Conservation (phyloP, 371 early-diverging fungal species). For the Mortierella sp. region DNA sequence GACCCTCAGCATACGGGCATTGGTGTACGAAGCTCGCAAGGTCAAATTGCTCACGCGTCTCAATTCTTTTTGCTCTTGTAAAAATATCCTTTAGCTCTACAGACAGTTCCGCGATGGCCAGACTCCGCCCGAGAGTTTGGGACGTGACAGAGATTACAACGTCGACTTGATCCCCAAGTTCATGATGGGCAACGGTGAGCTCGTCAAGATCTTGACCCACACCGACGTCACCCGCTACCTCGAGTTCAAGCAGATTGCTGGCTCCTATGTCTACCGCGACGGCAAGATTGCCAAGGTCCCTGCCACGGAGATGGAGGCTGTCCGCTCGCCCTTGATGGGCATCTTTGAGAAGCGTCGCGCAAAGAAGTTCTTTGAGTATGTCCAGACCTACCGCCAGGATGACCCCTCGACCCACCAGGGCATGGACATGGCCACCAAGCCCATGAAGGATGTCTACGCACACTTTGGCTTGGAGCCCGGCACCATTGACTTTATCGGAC, state of each 20-base stretch:
- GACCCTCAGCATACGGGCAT: no score
- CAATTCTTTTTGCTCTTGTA: background rate
- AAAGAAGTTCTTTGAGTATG: constrained; percentile 97
- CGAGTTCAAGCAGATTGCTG: constrained; percentile 97
- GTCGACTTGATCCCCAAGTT: constrained; percentile 99
- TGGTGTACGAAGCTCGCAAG: no score
- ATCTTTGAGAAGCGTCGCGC: constrained; percentile 96
- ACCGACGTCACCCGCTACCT: constrained; percentile 98
- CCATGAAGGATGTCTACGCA: constrained; percentile 92
- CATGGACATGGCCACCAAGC: constrained; percentile 76
- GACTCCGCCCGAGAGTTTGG: constrained; percentile 73
- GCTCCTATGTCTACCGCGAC: constrained; percentile 94
- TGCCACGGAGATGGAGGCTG: constrained; percentile 89
- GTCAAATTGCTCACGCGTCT: background rate
- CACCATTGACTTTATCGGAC: constrained; percentile 98
- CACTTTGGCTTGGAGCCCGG: constrained; percentile 93
- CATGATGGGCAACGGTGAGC: constrained; percentile 97
- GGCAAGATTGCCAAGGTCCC: constrained; percentile 97
- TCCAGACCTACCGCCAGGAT: constrained; percentile 85
- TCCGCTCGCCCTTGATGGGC: constrained; percentile 90
- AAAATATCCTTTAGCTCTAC: constrained; percentile 71
- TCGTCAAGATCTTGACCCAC: constrained; percentile 89
- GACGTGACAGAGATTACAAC: constrained; percentile 95
- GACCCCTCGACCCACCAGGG: constrained; percentile 88
- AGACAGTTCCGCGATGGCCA: constrained; percentile 83